These are phyloP conservation scores for Dicorynia guianensis DNA, from an alignment of 306 rosid species.

Conservation along the genomic window DNA sequence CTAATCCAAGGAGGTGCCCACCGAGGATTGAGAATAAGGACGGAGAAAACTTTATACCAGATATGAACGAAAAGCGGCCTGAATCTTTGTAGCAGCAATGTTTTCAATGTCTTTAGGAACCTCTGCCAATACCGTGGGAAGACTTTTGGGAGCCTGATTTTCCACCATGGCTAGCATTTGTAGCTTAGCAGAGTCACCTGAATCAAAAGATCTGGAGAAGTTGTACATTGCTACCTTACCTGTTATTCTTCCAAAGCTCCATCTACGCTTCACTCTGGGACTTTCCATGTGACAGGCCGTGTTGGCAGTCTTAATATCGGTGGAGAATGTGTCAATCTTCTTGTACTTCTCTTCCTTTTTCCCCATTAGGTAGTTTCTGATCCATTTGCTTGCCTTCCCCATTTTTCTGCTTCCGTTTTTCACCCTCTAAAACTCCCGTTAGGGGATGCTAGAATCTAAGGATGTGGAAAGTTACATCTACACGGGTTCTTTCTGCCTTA, in stretches of 20 bases:
- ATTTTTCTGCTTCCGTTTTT: conserved; percentile 41
- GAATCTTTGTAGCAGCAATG: conserved; percentile 78
- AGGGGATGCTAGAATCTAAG: conserved; percentile 28
- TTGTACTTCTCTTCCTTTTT: conserved; percentile 59
- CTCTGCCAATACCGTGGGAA: conserved; percentile 27
- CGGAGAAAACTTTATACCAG: conserved; percentile 55
- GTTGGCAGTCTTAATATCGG: conserved; percentile 32
- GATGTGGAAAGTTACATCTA: neutral
- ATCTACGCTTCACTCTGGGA: conserved; percentile 63
- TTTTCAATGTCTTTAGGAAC: conserved; percentile 32
- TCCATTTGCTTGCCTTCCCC: conserved; percentile 90
- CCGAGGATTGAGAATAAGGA: conserved; percentile 4
- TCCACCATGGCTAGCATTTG: conserved; percentile 43
- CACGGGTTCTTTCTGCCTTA: neutral
- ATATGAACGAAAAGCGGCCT: conserved; percentile 74
- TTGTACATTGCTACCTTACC: conserved; percentile 47
- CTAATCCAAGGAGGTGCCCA: neutral
- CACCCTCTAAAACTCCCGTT: conserved; percentile 20
- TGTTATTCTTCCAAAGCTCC: conserved; percentile 68
- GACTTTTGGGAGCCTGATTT: conserved; percentile 37
- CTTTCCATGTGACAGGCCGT: conserved; percentile 31
- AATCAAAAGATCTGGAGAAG: conserved; percentile 63
- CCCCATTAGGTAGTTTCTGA: conserved; percentile 67
- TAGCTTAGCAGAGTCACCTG: conserved; percentile 46
- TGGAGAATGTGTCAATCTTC: conserved; percentile 46